Conservation (phyloP, 2,329 filamentous ascomycete genomes). For the Ambrosiella cleistominuta region DNA sequence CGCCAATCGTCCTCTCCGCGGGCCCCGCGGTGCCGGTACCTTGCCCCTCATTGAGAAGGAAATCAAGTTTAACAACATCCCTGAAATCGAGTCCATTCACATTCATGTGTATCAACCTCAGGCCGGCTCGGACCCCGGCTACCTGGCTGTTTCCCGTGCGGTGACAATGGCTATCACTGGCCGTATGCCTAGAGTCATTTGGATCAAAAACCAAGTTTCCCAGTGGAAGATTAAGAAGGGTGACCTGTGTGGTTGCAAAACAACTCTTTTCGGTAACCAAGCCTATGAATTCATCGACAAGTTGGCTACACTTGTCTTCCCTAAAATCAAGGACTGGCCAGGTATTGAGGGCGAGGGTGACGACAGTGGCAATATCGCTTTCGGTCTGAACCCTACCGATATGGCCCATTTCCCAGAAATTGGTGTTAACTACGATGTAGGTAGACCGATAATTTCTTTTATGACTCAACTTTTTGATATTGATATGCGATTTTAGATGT, state of each 20-base stretch:
- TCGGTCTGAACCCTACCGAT: slow-evolving; percentile 59
- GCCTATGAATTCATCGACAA: slow-evolving; percentile 88
- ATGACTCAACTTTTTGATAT: background rate
- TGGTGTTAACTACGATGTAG: slow-evolving; percentile 84
- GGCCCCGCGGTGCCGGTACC: slow-evolving; percentile 57
- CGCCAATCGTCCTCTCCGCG: slow-evolving; percentile 72
- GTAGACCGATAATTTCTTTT: slow-evolving; percentile 21
- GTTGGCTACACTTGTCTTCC: slow-evolving; percentile 74
- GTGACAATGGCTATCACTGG: slow-evolving; percentile 75
- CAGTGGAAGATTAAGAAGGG: slow-evolving; percentile 59
- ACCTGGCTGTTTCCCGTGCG: slow-evolving; percentile 69
- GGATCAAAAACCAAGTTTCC: slow-evolving; percentile 50
- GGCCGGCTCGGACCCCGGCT: slow-evolving; percentile 51
- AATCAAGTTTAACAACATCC: slow-evolving; percentile 69
- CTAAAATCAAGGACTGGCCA: slow-evolving; percentile 89
- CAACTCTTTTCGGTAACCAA: slow-evolving; percentile 57
- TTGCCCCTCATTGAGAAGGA: slow-evolving; percentile 55
- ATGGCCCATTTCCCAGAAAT: slow-evolving; percentile 83
- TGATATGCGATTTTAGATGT: slow-evolving; percentile 28
- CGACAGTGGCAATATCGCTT: slow-evolving; percentile 68
- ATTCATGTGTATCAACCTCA: slow-evolving; percentile 59
- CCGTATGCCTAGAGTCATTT: slow-evolving; percentile 51
- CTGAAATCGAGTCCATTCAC: slow-evolving; percentile 62
- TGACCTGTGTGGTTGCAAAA: slow-evolving; percentile 58
- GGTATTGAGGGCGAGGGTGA: slow-evolving; percentile 55